A percentile compares a stretch with the other conserved stretches of the same genome.
These are phyloP conservation scores for Cladosporium cucumerinum DNA, from an alignment of 2,329 filamentous ascomycete genomes.

Conservation along the genomic window DNA sequence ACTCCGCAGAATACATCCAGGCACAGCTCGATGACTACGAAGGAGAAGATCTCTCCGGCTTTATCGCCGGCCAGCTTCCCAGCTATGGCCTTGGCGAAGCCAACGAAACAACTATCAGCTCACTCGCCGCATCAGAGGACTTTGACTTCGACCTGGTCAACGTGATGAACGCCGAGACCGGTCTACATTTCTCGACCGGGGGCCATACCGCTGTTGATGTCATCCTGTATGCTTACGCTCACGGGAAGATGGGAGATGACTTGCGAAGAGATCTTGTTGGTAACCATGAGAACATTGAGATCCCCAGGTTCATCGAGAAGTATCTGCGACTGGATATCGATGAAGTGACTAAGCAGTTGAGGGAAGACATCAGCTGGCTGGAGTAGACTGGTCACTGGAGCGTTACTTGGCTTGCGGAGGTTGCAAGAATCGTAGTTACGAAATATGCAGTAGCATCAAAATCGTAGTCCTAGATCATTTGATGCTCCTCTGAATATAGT, in stretches of 20 bases:
- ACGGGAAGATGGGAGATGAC: conserved; percentile 23
- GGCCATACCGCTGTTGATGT: conserved; percentile 40
- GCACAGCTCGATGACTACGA: conserved; percentile 33
- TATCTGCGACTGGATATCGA: conserved; percentile 30
- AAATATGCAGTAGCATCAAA: neutral
- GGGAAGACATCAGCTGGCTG: conserved; percentile 12
- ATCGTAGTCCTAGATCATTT: neutral
- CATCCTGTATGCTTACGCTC: conserved; percentile 37
- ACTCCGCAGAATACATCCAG: conserved; percentile 36
- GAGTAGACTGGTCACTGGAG: neutral
- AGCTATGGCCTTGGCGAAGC: conserved; percentile 31
- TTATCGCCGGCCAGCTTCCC: conserved; percentile 28
- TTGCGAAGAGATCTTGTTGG: conserved; percentile 29
- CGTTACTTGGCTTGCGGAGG: neutral
- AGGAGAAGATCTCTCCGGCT: conserved; percentile 29
- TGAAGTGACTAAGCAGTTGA: conserved; percentile 27
- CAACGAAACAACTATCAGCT: conserved; percentile 31
- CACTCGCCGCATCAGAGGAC: conserved; percentile 21
- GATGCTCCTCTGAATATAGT: neutral
- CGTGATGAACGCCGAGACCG: conserved; percentile 33
- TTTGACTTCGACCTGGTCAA: conserved; percentile 31
- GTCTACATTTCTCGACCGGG: conserved; percentile 37
- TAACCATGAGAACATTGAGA: conserved; percentile 33
- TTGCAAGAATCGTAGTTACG: neutral
- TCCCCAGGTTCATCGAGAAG: conserved; percentile 31